These are phyloP conservation scores for Vaccinium darrowii DNA, from an alignment of 148 eudicot species.

Conservation along the genomic window DNA sequence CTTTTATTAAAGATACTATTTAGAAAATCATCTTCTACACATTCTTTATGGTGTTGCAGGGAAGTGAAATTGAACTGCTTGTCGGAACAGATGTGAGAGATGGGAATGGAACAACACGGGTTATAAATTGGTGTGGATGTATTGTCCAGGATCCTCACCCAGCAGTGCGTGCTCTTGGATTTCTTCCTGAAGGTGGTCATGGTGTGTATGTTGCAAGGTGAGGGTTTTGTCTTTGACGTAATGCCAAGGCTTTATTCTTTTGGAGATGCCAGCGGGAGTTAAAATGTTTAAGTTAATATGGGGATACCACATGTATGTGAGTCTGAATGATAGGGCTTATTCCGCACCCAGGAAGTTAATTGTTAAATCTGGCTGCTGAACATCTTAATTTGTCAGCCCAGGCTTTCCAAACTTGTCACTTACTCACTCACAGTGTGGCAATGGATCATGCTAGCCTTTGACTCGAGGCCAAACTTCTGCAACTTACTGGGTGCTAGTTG, in stretches of 20 bases:
- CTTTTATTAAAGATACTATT: neutral
- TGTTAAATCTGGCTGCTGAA: neutral
- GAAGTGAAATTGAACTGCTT: conserved; percentile 68
- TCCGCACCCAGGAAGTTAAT: neutral
- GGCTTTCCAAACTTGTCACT: neutral
- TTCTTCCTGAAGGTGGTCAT: conserved; percentile 94
- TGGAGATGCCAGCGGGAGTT: neutral
- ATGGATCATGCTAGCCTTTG: neutral
- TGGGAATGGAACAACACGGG: conserved; percentile 83
- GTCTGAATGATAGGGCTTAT: neutral
- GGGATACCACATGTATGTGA: neutral
- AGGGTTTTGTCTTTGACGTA: neutral
- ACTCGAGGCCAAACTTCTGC: neutral
- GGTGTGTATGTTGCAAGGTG: conserved; percentile 93
- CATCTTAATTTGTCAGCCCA: neutral
- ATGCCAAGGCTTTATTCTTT: neutral
- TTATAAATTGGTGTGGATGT: conserved; percentile 93
- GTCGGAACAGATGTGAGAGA: conserved; percentile 96
- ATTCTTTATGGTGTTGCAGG: conserved; percentile 43
- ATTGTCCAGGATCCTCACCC: conserved; percentile 90
- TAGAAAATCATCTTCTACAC: neutral
- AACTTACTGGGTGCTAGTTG: neutral
- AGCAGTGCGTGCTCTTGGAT: conserved; percentile 92
- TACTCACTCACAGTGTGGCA: neutral
- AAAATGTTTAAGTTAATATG: neutral